Evolutionary conservation across 441 rosid genomes (phyloP), one percentile per base, ranked within the genome.

Genomic region (Gossypium schwendimanii): DNA sequence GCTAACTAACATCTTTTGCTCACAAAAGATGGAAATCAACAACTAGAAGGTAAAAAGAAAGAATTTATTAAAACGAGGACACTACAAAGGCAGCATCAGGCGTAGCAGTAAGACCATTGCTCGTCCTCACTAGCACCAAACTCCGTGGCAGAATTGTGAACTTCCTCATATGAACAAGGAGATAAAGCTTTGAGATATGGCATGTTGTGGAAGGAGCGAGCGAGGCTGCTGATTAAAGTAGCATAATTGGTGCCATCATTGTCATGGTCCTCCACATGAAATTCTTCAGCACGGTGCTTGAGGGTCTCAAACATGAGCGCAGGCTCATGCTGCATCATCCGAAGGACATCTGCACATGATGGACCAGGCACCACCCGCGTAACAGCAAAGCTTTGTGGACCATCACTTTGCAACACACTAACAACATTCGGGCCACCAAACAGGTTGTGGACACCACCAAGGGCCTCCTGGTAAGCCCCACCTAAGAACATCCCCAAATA

Each of bases 401-500:
- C 97, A 74, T 91, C 97, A 12, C 94, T 88, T 84, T 94, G 99
- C 60, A 79, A 81, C 17, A 94, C 96, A 0, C 94, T 90, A 7
- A 94, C 94, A 18, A 92, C 87, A 11, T 98, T 94, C 5, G 99
- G 98, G 28, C 94, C 96, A 17, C 99, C 97, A 17, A 94, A 94
- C 77, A 94, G 76, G 88, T 94, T 94, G 86, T 94, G 99, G 63
- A 91, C 72, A 78, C 99, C 99, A 60, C 99, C 99, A 21, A 94
- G 89, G 62, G 99, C 98, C 84, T 94, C 98, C 88, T 94, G 92
- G 45, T 94, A 94, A 73, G 99, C 99, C 72, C 99, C 99, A 6
- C 96, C 98, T 71, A 94, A 80, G 75, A 92, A 94, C 99, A 94
- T 94, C 69, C 99, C 99, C 87, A 94, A 69, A 74, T 69, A 91